Percentiles rank a stretch among this genome's conserved stretches.
Conservation (phyloP, 2,329 filamentous ascomycete species). For the Aureobasidium sp. region DNA sequence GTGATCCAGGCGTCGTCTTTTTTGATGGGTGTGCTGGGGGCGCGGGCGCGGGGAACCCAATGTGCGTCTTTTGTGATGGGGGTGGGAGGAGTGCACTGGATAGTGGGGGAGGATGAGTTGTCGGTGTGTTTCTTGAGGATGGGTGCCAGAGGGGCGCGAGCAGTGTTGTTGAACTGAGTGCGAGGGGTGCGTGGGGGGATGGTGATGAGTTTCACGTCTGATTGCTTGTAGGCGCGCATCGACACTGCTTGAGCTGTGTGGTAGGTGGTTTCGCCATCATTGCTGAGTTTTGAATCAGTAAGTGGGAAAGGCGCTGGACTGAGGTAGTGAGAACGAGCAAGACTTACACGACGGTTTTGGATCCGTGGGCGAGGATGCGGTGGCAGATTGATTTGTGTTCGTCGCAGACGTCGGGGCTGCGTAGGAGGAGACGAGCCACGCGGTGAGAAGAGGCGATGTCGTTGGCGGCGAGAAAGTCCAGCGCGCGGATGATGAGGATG, state of each 20-base stretch:
- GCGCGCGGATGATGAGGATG: neutral
- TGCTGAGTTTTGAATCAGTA: too few species aligned
- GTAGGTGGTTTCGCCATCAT: neutral
- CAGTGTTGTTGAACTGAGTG: neutral
- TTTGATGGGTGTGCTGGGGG: neutral
- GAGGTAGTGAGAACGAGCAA: too few species aligned
- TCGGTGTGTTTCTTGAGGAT: too few species aligned
- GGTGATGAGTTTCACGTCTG: neutral
- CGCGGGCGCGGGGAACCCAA: too few species aligned
- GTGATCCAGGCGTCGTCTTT: neutral
- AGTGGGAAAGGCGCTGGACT: too few species aligned
- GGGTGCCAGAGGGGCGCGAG: too few species aligned
- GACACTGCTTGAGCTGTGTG: neutral
- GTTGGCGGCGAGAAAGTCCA: neutral
- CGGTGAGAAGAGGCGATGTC: neutral
- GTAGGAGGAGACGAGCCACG: neutral
- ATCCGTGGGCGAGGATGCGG: neutral
- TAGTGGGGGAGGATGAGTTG: too few species aligned
- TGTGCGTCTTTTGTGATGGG: neutral
- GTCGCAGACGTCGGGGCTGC: neutral
- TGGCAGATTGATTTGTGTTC: neutral
- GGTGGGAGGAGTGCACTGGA: neutral
- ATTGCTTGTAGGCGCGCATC: neutral
- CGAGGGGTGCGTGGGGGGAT: neutral
- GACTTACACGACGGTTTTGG: neutral